Evolutionary conservation across 768 basidiomycete species (phyloP).

Genomic region (Xerocomellus amylosporus): DNA sequence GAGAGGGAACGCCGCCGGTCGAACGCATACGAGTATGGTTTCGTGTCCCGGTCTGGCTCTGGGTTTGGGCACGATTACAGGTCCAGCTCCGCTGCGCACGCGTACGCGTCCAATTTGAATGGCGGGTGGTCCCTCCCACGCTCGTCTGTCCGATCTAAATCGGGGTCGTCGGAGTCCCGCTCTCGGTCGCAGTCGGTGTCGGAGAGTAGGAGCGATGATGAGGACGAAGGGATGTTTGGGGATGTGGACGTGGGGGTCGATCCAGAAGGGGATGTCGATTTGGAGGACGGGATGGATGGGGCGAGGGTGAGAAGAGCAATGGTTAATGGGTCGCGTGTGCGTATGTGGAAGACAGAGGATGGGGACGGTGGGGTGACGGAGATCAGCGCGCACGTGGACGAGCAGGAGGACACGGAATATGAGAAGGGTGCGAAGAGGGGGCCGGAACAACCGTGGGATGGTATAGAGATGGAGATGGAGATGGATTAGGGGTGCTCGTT

Average conservation of each 20-base stretch:
- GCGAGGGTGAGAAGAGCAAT: neutral
- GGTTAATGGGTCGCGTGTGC: neutral
- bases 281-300: neutral
- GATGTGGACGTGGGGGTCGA: neutral
- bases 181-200: constrained; percentile 35
- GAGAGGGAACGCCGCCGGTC: constrained; percentile 12
- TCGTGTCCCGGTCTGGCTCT: neutral
- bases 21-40: constrained; percentile 15
- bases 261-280: neutral
- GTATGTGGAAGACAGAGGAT: constrained; percentile 3
- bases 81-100: neutral
- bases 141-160: constrained; percentile 47
- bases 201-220: constrained; percentile 39
- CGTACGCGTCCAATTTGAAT: constrained; percentile 22
- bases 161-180: constrained; percentile 35
- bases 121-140: constrained; percentile 56
- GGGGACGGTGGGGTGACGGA: neutral
- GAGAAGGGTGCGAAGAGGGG: constrained; percentile 1
- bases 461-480: constrained; percentile 54
- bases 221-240: constrained; percentile 6
- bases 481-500: constrained; percentile 18
- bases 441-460: constrained; percentile 36
- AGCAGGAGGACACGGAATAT: neutral
- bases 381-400: constrained; percentile 5
- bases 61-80: neutral